phyloP scores from a whole-genome alignment of 2,329 filamentous ascomycete genomes.

The Botrytis squamosa region DNA sequence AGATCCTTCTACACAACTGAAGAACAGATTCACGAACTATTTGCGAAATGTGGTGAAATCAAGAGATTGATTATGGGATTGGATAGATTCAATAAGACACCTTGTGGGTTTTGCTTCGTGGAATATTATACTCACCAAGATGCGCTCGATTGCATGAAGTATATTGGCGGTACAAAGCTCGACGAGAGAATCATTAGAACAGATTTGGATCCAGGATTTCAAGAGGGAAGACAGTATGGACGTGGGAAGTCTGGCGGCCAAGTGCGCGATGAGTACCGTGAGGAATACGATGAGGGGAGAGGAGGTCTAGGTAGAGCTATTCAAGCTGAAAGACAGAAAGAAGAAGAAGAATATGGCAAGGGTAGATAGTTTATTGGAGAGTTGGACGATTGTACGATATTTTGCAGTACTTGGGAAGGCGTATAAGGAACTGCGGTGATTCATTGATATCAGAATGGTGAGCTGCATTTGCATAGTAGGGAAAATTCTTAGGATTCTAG shows the following conservation, averaged over 20 bases:
- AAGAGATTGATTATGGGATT: slow-evolving; percentile 98
- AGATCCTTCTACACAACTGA: slow-evolving; percentile 98
- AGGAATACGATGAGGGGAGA: slow-evolving; percentile 93
- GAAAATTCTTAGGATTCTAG: slow-evolving; percentile 26
- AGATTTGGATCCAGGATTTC: slow-evolving; percentile 92
- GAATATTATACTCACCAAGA: slow-evolving; percentile 99
- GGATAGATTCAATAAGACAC: slow-evolving; percentile 95
- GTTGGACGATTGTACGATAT: slow-evolving; percentile 25
- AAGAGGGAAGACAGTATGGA: slow-evolving; percentile 94
- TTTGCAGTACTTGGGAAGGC: slow-evolving; percentile 5
- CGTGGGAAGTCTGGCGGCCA: slow-evolving; percentile 94
- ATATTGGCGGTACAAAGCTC: slow-evolving; percentile 95
- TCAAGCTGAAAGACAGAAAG: slow-evolving; percentile 58
- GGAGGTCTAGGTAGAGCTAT: slow-evolving; percentile 84
- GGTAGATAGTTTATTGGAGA: slow-evolving; percentile 46
- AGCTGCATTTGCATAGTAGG: slow-evolving; percentile 17
- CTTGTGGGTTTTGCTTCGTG: slow-evolving; percentile 98
- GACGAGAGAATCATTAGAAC: slow-evolving; percentile 96
- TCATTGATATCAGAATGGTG: slow-evolving; percentile 13
- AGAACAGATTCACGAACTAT: slow-evolving; percentile 97
- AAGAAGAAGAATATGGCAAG: slow-evolving; percentile 59
- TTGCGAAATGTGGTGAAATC: slow-evolving; percentile 95
- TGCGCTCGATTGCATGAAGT: slow-evolving; percentile 97
- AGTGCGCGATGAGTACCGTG: slow-evolving; percentile 94
- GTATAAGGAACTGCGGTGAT: slow-evolving; percentile 18